Percentiles rank a stretch among this genome's conserved stretches.
phyloP scores from a whole-genome alignment of 176 grass and related monocot species.

The Aegilops tauschii region DNA sequence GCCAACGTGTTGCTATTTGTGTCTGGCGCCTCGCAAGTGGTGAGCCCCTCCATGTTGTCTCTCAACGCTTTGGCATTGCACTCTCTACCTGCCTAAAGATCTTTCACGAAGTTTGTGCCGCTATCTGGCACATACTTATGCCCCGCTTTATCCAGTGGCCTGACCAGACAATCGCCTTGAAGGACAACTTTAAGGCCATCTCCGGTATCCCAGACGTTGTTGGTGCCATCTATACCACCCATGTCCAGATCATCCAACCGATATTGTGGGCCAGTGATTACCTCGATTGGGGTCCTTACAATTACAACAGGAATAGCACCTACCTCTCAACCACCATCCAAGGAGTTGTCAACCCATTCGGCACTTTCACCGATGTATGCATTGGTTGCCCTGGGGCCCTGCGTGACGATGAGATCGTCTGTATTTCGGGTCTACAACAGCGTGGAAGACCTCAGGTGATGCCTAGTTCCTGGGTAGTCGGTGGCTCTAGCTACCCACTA shows the following conservation, averaged over 20 bases:
- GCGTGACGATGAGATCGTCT: slow-evolving; percentile 51
- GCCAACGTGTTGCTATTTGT: slow-evolving; percentile 54
- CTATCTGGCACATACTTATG: slow-evolving; percentile 40
- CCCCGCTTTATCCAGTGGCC: slow-evolving; percentile 55
- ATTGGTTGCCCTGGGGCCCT: slow-evolving; percentile 63
- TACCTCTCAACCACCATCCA: slow-evolving; percentile 51
- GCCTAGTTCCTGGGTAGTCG: slow-evolving; percentile 41
- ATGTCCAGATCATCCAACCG: slow-evolving; percentile 64
- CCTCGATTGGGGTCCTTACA: slow-evolving; percentile 37
- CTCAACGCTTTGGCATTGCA: slow-evolving; percentile 55
- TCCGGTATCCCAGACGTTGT: slow-evolving; percentile 35
- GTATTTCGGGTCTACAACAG: slow-evolving; percentile 40
- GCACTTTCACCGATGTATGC: slow-evolving; percentile 59
- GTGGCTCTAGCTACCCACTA: slow-evolving; percentile 46
- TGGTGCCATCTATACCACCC: slow-evolving; percentile 56
- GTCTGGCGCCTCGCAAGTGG: slow-evolving; percentile 57
- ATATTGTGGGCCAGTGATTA: slow-evolving; percentile 27
- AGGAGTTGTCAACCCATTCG: slow-evolving; percentile 47
- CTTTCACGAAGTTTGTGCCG: slow-evolving; percentile 46
- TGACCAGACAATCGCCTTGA: background rate
- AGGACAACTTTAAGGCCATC: slow-evolving; percentile 37
- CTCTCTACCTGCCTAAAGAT: slow-evolving; percentile 68
- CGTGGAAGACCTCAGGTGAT: slow-evolving; percentile 31
- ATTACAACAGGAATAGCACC: slow-evolving; percentile 54
- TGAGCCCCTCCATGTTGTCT: slow-evolving; percentile 53